Evolutionary conservation across 768 basidiomycete genomes (phyloP).

Genomic region (Lentinula aciculospora): DNA sequence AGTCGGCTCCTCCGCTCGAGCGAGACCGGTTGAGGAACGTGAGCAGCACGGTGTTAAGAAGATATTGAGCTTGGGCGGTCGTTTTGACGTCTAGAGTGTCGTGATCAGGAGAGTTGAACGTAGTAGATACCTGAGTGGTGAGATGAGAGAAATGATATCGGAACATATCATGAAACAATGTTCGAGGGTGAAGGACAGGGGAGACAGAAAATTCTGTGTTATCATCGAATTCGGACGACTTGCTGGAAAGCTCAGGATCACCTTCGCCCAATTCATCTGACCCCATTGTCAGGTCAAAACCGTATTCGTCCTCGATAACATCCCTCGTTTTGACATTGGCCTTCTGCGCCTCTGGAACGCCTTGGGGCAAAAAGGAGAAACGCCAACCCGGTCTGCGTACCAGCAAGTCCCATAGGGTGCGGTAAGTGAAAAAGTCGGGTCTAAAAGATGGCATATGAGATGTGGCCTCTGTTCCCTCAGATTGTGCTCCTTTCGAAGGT

Average conservation of each 20-base stretch:
- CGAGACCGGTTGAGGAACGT: background rate
- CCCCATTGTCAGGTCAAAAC: background rate
- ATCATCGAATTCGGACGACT: background rate
- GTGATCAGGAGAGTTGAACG: background rate
- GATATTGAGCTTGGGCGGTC: background rate
- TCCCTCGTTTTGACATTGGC: background rate
- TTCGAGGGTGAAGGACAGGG: background rate
- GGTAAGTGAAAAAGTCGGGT: constrained; percentile 1
- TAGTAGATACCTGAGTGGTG: background rate
- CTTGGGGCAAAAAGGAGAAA: background rate
- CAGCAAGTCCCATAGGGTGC: background rate
- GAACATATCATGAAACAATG: background rate
- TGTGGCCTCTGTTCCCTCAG: background rate
- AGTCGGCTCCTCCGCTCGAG: background rate
- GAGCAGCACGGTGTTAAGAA: background rate
- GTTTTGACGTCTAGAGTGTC: background rate
- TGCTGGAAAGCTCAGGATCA: background rate
- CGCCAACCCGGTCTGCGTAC: background rate
- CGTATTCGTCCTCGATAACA: background rate
- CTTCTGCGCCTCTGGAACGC: background rate
- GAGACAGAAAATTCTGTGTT: background rate
- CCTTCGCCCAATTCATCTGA: background rate
- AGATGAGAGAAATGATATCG: background rate
- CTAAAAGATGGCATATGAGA: background rate
- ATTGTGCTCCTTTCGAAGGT: background rate